Evolutionary conservation across 106 monocot genomes (phyloP).

Genomic region (Posidonia australis): DNA sequence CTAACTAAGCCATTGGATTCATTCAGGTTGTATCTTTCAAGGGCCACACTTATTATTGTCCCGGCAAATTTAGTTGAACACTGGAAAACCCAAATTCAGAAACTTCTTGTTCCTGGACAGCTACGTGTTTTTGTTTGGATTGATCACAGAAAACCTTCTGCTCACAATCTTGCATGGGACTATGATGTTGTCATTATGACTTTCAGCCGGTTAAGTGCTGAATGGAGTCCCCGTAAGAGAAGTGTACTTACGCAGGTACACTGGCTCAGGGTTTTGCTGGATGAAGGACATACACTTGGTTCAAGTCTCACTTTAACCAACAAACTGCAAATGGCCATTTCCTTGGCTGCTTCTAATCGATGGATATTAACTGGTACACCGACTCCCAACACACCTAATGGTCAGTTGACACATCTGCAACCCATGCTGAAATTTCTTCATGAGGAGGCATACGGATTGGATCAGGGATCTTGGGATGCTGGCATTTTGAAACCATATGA

Average conservation of each 20-base stretch:
- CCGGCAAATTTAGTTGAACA: constrained; percentile 92
- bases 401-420: constrained; percentile 83
- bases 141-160: constrained; percentile 53
- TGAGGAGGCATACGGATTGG: constrained; percentile 78
- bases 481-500: constrained; percentile 91
- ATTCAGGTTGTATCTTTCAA: constrained; percentile 66
- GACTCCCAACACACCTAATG: constrained; percentile 86
- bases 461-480: constrained; percentile 65
- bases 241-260: constrained; percentile 88
- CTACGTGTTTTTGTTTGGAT: constrained; percentile 64
- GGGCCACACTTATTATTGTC: constrained; percentile 79
- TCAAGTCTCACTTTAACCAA: constrained; percentile 84
- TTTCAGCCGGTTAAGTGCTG: constrained; percentile 77
- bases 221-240: constrained; percentile 66
- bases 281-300: constrained; percentile 98
- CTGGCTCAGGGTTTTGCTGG: constrained; percentile 84
- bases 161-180: constrained; percentile 88
- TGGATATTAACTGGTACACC: constrained; percentile 99
- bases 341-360: constrained; percentile 60
- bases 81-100: constrained; percentile 87
- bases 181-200: constrained; percentile 97
- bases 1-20: constrained; percentile 65
- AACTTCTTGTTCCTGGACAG: constrained; percentile 53
- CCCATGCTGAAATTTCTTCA: constrained; percentile 97
- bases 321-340: constrained; percentile 91